These are phyloP conservation scores for Scedosporium boydii DNA, from an alignment of 2,329 filamentous ascomycete genomes.

Conservation along the genomic window DNA sequence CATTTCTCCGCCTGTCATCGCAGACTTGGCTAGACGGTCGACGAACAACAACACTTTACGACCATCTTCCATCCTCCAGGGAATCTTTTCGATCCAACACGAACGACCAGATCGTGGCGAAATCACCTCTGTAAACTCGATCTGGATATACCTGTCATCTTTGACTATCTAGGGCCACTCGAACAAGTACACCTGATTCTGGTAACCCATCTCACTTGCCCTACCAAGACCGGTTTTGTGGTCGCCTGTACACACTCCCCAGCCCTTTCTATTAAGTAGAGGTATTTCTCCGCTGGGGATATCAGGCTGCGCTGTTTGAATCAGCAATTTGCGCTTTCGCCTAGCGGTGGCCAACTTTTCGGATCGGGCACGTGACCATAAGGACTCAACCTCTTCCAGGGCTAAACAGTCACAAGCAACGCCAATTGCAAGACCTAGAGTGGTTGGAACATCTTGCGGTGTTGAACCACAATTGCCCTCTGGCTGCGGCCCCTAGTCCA, in stretches of 20 bases:
- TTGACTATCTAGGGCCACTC: not conserved
- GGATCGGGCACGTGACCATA: no score
- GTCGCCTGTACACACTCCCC: not conserved
- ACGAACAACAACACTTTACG: not conserved
- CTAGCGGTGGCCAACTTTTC: not conserved
- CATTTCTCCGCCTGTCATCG: not conserved
- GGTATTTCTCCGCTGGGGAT: not conserved
- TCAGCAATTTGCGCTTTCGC: not conserved
- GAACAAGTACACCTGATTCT: no score
- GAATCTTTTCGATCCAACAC: not conserved
- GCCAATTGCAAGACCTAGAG: not conserved
- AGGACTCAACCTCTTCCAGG: not conserved
- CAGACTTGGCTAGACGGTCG: not conserved
- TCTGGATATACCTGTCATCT: not conserved
- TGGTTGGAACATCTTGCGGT: not conserved
- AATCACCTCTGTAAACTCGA: not conserved
- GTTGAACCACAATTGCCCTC: not conserved
- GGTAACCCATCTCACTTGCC: not conserved
- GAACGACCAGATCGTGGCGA: not conserved
- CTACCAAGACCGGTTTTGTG: not conserved
- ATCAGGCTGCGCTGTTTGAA: not conserved
- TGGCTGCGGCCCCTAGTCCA: not conserved
- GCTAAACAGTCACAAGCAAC: not conserved
- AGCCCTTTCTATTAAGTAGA: not conserved
- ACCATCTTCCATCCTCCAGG: not conserved